Conservation (phyloP, 495 filamentous ascomycete species). For the Copromyces sp. region DNA sequence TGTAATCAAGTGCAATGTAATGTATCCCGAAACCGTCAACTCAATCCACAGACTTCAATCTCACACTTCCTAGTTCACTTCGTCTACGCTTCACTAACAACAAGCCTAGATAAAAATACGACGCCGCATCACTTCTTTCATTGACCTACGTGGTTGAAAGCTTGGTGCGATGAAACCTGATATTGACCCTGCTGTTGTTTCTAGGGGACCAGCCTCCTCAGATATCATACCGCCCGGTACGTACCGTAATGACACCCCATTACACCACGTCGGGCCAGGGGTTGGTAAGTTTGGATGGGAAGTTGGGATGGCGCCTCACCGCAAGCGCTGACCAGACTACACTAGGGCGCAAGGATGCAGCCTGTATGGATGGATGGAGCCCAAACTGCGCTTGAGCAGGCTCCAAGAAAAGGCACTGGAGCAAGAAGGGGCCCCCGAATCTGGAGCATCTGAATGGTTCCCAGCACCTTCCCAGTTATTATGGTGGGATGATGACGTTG, state of each 20-base stretch:
- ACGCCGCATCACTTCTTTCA: neutral
- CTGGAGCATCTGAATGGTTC: neutral
- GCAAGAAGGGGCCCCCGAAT: neutral
- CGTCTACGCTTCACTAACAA: neutral
- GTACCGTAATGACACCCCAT: neutral
- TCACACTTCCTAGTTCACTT: neutral
- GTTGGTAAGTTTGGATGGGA: neutral
- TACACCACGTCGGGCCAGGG: neutral
- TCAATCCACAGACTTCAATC: neutral
- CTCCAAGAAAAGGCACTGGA: neutral
- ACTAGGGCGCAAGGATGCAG: neutral
- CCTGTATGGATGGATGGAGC: neutral
- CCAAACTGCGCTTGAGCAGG: neutral
- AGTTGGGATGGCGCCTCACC: neutral
- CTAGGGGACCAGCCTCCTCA: neutral
- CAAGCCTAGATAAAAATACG: neutral
- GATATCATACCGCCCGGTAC: neutral
- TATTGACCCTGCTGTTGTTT: neutral
- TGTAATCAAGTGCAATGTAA: neutral
- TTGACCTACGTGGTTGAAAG: neutral
- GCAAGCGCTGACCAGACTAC: neutral
- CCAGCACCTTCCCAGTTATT: constrained; percentile 1
- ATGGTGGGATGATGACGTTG: constrained; percentile 40
- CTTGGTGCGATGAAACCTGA: neutral
- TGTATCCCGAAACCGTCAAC: neutral